A percentile compares a stretch with the other conserved stretches of the same genome.
Evolutionary conservation across 1,139 yeast species (phyloP).

Genomic region (Kazachstania sp.): DNA sequence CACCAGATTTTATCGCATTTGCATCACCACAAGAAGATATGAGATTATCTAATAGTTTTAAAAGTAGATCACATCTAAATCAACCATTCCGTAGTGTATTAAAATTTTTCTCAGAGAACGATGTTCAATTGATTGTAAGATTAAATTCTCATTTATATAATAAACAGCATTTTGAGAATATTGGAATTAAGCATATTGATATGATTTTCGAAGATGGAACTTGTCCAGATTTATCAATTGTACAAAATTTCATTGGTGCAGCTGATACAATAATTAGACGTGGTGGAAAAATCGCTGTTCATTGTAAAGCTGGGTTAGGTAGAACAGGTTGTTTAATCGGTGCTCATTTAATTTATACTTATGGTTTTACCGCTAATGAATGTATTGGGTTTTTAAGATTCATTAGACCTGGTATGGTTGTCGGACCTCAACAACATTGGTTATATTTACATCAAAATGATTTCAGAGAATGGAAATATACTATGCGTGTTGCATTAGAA

Average conservation of each 20-base stretch:
- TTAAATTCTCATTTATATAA: conserved; percentile 87
- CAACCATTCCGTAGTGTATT: conserved; percentile 76
- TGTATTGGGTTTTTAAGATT: conserved; percentile 95
- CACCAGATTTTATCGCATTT: conserved; percentile 93
- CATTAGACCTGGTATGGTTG: conserved; percentile 98
- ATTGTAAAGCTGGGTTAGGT: conserved; percentile 96
- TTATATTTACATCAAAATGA: conserved; percentile 90
- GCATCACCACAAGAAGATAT: conserved; percentile 87
- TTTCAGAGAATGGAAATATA: conserved; percentile 90
- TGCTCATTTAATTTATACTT: conserved; percentile 90
- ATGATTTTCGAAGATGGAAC: conserved; percentile 98
- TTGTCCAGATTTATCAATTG: conserved; percentile 90
- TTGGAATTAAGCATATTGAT: conserved; percentile 83
- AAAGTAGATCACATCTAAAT: conserved; percentile 36
- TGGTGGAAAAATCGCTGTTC: conserved; percentile 94
- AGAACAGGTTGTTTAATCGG: conserved; percentile 97
- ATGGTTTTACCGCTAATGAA: conserved; percentile 94
- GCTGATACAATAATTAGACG: conserved; percentile 75
- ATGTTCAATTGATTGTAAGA: conserved; percentile 84
- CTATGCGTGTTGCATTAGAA: conserved; percentile 57
- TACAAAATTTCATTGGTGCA: conserved; percentile 87
- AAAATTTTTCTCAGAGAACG: conserved; percentile 58
- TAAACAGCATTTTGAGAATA: conserved; percentile 67
- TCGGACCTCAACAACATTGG: conserved; percentile 99
- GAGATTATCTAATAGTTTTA: conserved; percentile 33